These are phyloP conservation scores for Athelia sp. DNA, from an alignment of 1,284 basidiomycete species.

Conservation along the genomic window DNA sequence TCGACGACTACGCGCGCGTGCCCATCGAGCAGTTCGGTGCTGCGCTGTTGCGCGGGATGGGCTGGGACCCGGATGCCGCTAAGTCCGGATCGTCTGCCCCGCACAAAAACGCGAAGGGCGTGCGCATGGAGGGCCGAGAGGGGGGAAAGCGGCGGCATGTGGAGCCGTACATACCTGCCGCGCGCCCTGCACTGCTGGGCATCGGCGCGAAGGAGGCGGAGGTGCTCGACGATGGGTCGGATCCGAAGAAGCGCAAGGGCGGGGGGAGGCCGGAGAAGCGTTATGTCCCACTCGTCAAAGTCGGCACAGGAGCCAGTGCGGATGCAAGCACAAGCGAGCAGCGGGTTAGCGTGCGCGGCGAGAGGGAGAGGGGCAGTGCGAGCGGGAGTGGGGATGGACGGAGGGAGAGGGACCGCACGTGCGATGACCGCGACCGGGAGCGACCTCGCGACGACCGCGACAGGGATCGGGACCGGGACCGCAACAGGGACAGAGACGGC, in stretches of 20 bases:
- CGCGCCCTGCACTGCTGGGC: constrained; percentile 80
- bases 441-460: not conserved
- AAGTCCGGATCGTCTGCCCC: constrained; percentile 47
- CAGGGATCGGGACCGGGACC: too few relatives aligned
- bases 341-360: too few relatives aligned
- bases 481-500: constrained; percentile 3
- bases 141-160: constrained; percentile 17
- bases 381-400: constrained; percentile 18
- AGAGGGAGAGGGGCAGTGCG: constrained; percentile 13
- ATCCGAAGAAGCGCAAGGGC: constrained; percentile 28
- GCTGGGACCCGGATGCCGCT: constrained; percentile 83
- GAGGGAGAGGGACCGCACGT: constrained; percentile 10
- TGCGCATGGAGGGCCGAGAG: too few relatives aligned
- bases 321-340: not conserved
- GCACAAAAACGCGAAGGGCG: constrained; percentile 33
- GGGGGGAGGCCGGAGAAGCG: constrained; percentile 17
- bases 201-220: constrained; percentile 88
- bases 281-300: constrained; percentile 1
- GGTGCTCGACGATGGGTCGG: constrained; percentile 57
- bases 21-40: constrained; percentile 93
- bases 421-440: constrained; percentile 7
- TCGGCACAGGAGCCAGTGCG: not conserved
- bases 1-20: constrained; percentile 87
- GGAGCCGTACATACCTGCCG: constrained; percentile 76
- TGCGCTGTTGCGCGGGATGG: constrained; percentile 94